Conservation (phyloP, 129 eudicot genomes). For the Flaveria brownii region DNA sequence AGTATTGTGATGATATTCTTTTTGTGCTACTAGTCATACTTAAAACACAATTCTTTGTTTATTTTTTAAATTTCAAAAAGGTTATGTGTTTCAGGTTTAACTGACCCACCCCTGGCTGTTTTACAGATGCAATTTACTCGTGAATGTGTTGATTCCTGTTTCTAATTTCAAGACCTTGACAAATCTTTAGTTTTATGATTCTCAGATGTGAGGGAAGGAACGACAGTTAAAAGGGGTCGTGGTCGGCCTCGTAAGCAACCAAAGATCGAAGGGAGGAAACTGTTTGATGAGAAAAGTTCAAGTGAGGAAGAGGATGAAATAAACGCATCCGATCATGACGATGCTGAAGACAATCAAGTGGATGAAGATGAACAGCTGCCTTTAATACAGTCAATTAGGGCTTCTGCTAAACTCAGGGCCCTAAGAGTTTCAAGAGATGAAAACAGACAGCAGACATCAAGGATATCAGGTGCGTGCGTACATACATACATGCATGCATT, state of each 20-base stretch:
- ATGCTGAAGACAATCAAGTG: conserved; percentile 49
- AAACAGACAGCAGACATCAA: conserved; percentile 38
- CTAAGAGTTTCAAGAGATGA: conserved; percentile 53
- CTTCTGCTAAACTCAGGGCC: conserved; percentile 78
- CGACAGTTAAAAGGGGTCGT: conserved; percentile 60
- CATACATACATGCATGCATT: background rate
- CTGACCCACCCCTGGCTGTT: background rate
- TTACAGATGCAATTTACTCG: background rate
- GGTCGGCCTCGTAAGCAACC: conserved; percentile 86
- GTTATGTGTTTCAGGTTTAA: background rate
- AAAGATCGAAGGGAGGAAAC: conserved; percentile 64
- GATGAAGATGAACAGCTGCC: conserved; percentile 77
- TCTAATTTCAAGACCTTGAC: background rate
- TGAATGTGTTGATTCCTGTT: background rate
- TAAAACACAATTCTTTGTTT: no score
- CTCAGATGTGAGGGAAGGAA: conserved; percentile 73
- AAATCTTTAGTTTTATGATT: background rate
- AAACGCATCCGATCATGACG: conserved; percentile 61
- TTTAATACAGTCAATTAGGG: conserved; percentile 60
- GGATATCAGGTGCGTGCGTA: conserved; percentile 42
- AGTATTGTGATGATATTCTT: background rate
- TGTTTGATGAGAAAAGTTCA: conserved; percentile 75
- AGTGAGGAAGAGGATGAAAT: conserved; percentile 85
- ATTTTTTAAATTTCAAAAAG: background rate
- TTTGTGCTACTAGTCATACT: background rate